Evolutionary conservation across 2,329 filamentous ascomycete species (phyloP).

Genomic region (Fusarium armeniacum): DNA sequence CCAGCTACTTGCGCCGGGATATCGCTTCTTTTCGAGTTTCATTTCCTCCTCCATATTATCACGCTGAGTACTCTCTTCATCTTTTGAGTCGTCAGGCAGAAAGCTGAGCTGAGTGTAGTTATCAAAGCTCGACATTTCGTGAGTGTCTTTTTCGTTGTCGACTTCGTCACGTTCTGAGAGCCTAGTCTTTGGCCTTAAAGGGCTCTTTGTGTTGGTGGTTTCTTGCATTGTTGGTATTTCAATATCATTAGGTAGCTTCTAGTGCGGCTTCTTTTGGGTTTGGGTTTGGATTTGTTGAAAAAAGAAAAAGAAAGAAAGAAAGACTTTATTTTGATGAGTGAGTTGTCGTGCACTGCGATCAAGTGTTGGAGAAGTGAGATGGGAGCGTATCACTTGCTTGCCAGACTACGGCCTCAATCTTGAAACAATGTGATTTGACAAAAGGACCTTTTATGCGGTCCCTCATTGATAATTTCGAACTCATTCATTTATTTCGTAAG

Average conservation of each 20-base stretch:
- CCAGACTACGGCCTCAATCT: background rate
- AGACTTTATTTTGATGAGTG: slow-evolving; percentile 13
- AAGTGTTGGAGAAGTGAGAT: slow-evolving; percentile 13
- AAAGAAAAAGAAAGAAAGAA: slow-evolving; percentile 24
- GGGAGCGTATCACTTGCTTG: slow-evolving; percentile 7
- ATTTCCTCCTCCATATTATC: slow-evolving; percentile 54
- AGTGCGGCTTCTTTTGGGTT: background rate
- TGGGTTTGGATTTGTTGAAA: background rate
- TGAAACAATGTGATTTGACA: background rate
- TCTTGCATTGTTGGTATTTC: slow-evolving; percentile 22
- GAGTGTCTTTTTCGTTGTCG: slow-evolving; percentile 14
- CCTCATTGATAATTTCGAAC: background rate
- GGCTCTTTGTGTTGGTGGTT: slow-evolving; percentile 11
- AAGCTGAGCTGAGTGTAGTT: slow-evolving; percentile 21
- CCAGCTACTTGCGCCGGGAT: slow-evolving; percentile 63
- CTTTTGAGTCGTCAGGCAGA: slow-evolving; percentile 23
- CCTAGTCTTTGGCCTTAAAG: slow-evolving; percentile 23
- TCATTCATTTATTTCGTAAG: background rate
- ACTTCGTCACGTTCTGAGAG: slow-evolving; percentile 9
- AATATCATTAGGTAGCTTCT: slow-evolving; percentile 4
- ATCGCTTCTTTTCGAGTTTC: slow-evolving; percentile 59
- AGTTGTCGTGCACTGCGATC: slow-evolving; percentile 27
- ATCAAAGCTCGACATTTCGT: slow-evolving; percentile 17
- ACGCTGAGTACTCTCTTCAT: slow-evolving; percentile 23
- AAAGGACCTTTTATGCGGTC: fast-evolving